phyloP scores from a whole-genome alignment of 495 filamentous ascomycete genomes.

The Penicillium malachiteum region DNA sequence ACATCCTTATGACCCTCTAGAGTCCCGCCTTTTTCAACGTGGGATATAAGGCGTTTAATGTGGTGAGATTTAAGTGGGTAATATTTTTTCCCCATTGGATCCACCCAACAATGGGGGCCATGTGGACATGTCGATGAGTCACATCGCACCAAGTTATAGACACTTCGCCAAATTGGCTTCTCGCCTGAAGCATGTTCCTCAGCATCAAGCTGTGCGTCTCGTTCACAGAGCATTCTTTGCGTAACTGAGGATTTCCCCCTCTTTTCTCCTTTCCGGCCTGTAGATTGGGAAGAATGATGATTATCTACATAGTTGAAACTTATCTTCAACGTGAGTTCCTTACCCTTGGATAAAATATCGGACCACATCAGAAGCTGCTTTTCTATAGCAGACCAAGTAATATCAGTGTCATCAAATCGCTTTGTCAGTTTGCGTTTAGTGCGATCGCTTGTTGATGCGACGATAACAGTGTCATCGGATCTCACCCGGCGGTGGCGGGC shows the following conservation, averaged over 20 bases:
- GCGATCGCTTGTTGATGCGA: slow-evolving; percentile 8
- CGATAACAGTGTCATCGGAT: slow-evolving; percentile 14
- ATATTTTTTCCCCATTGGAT: too few species aligned
- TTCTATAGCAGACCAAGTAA: slow-evolving; percentile 17
- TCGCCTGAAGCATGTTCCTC: slow-evolving; percentile 20
- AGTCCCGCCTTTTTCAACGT: too few species aligned
- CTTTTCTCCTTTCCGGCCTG: neutral
- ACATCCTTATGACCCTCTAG: too few species aligned
- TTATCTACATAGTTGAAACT: slow-evolving; percentile 13
- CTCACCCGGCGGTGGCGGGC: slow-evolving; percentile 2
- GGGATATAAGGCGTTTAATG: too few species aligned
- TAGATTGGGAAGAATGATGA: neutral
- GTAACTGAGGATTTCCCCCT: slow-evolving; percentile 5
- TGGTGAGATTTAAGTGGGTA: too few species aligned
- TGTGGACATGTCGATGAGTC: slow-evolving; percentile 21
- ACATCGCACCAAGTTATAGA: slow-evolving; percentile 33
- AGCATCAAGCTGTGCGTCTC: neutral
- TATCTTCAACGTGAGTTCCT: slow-evolving; percentile 9
- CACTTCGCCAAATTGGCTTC: slow-evolving; percentile 22
- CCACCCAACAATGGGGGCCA: too few species aligned
- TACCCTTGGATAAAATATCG: slow-evolving; percentile 1
- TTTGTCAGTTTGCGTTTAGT: slow-evolving; percentile 17
- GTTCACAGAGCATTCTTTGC: neutral
- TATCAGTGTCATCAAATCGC: slow-evolving; percentile 16
- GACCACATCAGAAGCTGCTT: slow-evolving; percentile 17